Percentiles rank a stretch among this genome's conserved stretches.
Evolutionary conservation across 495 filamentous ascomycete species (phyloP).

Genomic region (Penicillium paradoxum): DNA sequence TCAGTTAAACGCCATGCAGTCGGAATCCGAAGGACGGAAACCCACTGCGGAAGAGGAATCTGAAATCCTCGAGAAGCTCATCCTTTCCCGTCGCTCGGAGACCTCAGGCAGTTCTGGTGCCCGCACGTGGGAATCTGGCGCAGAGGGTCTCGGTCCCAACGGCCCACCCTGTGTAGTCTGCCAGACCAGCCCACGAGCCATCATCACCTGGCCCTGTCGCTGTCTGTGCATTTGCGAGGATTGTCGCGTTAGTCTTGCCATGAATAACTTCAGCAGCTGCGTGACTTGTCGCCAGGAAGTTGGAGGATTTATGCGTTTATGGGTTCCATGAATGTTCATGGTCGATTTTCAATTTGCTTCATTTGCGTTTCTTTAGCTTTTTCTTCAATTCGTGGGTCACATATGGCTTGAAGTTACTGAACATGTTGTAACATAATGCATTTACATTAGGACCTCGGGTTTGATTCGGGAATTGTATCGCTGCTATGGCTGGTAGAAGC

Average conservation of each 20-base stretch:
- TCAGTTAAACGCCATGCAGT: conserved; percentile 11
- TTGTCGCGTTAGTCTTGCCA: conserved; percentile 84
- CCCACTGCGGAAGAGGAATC: conserved; percentile 70
- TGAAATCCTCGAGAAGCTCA: conserved; percentile 72
- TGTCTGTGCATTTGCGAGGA: conserved; percentile 94
- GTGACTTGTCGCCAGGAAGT: conserved; percentile 89
- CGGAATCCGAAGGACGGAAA: conserved; percentile 27
- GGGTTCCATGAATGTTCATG: conserved; percentile 62
- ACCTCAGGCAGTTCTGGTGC: conserved; percentile 14
- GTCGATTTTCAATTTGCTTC: neutral
- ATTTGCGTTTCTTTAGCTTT: neutral
- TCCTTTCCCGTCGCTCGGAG: conserved; percentile 55
- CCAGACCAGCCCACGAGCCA: conserved; percentile 76
- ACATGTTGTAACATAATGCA: conserved; percentile 19
- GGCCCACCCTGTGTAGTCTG: conserved; percentile 93
- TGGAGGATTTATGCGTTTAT: conserved; percentile 80
- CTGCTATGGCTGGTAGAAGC: neutral
- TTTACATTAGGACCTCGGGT: conserved; percentile 1
- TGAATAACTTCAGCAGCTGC: conserved; percentile 95
- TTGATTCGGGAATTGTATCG: neutral
- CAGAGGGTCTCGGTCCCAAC: conserved; percentile 62
- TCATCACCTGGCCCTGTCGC: conserved; percentile 94
- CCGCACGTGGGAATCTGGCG: conserved; percentile 60
- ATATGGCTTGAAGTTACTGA: neutral
- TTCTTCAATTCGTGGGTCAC: neutral